phyloP scores from a whole-genome alignment of 179 eudicot species.

The Camellia oleifera region DNA sequence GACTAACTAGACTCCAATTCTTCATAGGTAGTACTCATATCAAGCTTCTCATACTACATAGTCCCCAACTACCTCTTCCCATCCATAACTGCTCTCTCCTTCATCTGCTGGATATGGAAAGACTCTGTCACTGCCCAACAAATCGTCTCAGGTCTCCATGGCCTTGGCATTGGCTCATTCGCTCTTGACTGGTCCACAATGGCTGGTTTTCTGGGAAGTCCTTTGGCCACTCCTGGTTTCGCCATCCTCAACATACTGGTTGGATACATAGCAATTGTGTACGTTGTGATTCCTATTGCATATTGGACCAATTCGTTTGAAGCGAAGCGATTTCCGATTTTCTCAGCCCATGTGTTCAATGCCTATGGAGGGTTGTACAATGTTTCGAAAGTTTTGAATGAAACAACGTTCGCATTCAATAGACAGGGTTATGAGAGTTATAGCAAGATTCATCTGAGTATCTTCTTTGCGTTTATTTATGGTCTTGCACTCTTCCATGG shows the following conservation, averaged over 20 bases:
- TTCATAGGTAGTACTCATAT: constrained; percentile 39
- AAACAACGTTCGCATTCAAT: constrained; percentile 31
- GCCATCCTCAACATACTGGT: constrained; percentile 41
- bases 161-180: constrained; percentile 43
- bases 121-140: constrained; percentile 45
- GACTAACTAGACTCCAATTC: constrained; percentile 52
- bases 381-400: constrained; percentile 25
- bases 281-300: constrained; percentile 31
- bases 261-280: constrained; percentile 31
- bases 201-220: constrained; percentile 45
- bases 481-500: constrained; percentile 46
- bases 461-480: constrained; percentile 32
- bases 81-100: constrained; percentile 56
- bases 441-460: constrained; percentile 40
- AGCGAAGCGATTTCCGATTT: constrained; percentile 41
- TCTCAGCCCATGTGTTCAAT: constrained; percentile 44
- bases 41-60: constrained; percentile 61
- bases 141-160: constrained; percentile 35
- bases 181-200: constrained; percentile 47
- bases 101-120: constrained; percentile 64
- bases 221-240: constrained; percentile 44
- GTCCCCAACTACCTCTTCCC: constrained; percentile 68
- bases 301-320: constrained; percentile 35
- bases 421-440: constrained; percentile 28
- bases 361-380: constrained; percentile 29